Conservation (phyloP, 1,139 yeast species). For the Pneumocystis murina region DNA sequence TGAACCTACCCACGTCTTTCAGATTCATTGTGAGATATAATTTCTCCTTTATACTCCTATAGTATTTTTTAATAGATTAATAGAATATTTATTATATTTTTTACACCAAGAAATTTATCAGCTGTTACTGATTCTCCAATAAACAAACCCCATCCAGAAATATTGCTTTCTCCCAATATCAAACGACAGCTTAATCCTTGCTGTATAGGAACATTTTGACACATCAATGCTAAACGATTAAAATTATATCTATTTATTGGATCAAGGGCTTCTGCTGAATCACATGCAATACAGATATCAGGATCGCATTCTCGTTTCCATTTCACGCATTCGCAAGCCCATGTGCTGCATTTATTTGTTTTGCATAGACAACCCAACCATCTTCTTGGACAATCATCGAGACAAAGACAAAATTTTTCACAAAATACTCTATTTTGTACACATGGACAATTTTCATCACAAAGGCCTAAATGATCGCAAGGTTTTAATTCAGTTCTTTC, state of each 20-base stretch:
- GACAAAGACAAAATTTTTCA: conserved; percentile 13
- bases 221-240: not conserved
- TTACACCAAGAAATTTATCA: conserved; percentile 13
- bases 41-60: conserved; percentile 14
- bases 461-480: conserved; percentile 14
- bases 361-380: conserved; percentile 14
- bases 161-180: conserved; percentile 12
- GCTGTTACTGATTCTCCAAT: conserved; percentile 13
- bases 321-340: conserved; percentile 14
- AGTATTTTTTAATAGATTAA: not conserved
- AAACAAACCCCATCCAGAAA: conserved; percentile 15
- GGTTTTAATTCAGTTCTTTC: conserved; percentile 12
- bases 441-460: conserved; percentile 12
- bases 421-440: conserved; percentile 12
- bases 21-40: conserved; percentile 15
- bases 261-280: conserved; percentile 13
- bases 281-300: conserved; percentile 14
- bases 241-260: conserved; percentile 12
- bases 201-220: conserved; percentile 13
- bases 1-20: conserved; percentile 13
- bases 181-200: conserved; percentile 11
- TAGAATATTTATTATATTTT: not conserved
- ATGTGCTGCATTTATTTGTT: conserved; percentile 12
- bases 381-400: conserved; percentile 11
- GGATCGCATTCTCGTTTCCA: conserved; percentile 16